Evolutionary conservation across 2,329 filamentous ascomycete genomes (phyloP).

Genomic region (Orbilia ellipsospora): DNA sequence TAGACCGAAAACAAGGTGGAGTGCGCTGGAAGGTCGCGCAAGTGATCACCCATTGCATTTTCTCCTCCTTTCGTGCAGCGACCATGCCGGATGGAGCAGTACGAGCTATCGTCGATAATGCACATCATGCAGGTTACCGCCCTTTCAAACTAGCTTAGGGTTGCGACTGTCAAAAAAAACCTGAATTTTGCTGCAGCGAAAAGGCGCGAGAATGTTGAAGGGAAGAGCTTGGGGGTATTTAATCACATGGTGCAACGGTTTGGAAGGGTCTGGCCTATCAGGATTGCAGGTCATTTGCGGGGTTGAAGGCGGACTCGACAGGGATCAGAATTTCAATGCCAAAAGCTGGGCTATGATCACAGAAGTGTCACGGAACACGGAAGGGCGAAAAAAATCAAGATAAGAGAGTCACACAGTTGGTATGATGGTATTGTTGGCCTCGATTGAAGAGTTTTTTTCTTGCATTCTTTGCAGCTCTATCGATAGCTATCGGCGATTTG

Average conservation of each 20-base stretch:
- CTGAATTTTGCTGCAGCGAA: slow-evolving; percentile 10
- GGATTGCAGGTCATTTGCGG: slow-evolving; percentile 48
- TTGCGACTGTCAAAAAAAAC: slow-evolving; percentile 4
- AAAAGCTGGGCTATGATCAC: slow-evolving; percentile 13
- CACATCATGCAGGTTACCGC: slow-evolving; percentile 38
- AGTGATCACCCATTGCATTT: slow-evolving; percentile 26
- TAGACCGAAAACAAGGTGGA: slow-evolving; percentile 13
- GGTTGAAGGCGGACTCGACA: slow-evolving; percentile 31
- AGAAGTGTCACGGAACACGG: slow-evolving; percentile 43
- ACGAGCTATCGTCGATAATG: not conserved
- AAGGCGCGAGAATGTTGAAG: not conserved
- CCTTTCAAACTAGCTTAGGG: slow-evolving; percentile 1
- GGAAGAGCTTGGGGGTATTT: slow-evolving; percentile 28
- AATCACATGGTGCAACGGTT: slow-evolving; percentile 50
- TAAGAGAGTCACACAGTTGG: not conserved
- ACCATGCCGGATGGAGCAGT: slow-evolving; percentile 29
- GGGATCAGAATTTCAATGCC: slow-evolving; percentile 8
- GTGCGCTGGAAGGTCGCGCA: slow-evolving; percentile 46
- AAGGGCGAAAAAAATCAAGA: not conserved
- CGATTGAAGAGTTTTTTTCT: not conserved
- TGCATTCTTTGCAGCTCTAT: not conserved
- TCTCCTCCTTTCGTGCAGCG: slow-evolving; percentile 17
- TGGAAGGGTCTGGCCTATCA: slow-evolving; percentile 29
- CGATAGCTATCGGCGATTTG: not conserved
- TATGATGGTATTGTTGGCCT: not conserved